Conservation (phyloP, 768 basidiomycete species). For the Tulasnella sp. region DNA sequence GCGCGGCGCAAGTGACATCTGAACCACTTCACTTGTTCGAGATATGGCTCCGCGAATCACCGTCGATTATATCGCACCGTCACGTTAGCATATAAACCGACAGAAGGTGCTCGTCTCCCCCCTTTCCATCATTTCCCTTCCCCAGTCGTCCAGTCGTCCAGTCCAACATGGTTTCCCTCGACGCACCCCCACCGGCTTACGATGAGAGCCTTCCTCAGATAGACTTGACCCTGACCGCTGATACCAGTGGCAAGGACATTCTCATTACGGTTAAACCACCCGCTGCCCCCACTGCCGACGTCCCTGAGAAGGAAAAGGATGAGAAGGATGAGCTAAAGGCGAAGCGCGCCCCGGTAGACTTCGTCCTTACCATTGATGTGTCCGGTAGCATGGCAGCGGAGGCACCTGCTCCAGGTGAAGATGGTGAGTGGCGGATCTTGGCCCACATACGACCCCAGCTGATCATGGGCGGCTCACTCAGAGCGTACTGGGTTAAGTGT, state of each 20-base stretch:
- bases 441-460: not conserved
- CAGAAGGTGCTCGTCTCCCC: too few species aligned
- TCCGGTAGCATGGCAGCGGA: constrained; percentile 29
- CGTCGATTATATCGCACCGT: not conserved
- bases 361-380: constrained; percentile 31
- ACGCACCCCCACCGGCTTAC: not conserved
- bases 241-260: constrained; percentile 13
- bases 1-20: not conserved
- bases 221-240: not conserved
- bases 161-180: not conserved
- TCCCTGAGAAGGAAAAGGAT: not conserved
- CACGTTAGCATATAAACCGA: not conserved
- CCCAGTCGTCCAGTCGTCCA: not conserved
- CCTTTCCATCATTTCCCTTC: not conserved
- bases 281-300: not conserved
- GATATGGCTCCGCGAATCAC: not conserved
- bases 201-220: not conserved
- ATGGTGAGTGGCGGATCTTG: constrained; percentile 5
- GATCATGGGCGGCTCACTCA: not conserved
- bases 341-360: constrained; percentile 30
- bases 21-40: not conserved
- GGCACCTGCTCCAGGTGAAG: constrained; percentile 29
- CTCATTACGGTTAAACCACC: constrained; percentile 23
- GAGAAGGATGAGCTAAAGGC: not conserved
- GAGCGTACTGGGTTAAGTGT: constrained; percentile 28